Evolutionary conservation across 306 rosid species (phyloP).

Genomic region (Mimosa pudica): DNA sequence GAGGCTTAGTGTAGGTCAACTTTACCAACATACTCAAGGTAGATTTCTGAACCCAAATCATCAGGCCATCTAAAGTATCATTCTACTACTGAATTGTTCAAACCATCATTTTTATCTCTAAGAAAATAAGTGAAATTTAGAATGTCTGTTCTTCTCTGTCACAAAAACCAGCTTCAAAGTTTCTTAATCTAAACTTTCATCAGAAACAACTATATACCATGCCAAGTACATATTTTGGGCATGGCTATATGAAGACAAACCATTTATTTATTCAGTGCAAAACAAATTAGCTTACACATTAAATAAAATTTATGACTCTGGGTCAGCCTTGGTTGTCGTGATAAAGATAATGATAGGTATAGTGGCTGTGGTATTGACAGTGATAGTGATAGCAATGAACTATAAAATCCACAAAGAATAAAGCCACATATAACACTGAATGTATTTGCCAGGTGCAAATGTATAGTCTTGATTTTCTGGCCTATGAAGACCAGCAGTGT

Average conservation of each 20-base stretch:
- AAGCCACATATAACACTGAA: constrained; percentile 18
- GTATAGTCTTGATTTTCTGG: constrained; percentile 12
- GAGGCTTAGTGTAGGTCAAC: no score
- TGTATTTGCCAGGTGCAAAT: constrained; percentile 11
- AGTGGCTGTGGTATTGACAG: background rate
- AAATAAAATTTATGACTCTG: background rate
- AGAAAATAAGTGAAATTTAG: background rate
- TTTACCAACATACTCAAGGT: no score
- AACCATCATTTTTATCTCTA: background rate
- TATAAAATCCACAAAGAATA: constrained; percentile 19
- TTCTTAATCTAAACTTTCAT: background rate
- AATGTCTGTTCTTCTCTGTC: background rate
- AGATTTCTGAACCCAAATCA: background rate
- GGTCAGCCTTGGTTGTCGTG: background rate
- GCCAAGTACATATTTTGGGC: constrained; percentile 14
- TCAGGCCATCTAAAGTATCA: background rate
- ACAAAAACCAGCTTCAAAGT: background rate
- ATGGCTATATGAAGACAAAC: constrained; percentile 8
- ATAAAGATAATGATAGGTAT: constrained; percentile 1
- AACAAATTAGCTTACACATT: background rate
- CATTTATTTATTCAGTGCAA: constrained; percentile 9
- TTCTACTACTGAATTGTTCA: background rate
- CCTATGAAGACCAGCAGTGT: constrained; percentile 7
- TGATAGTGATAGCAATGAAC: constrained; percentile 6
- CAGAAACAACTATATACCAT: constrained; percentile 23